Conservation (phyloP, 2,329 filamentous ascomycete genomes). For the Magnaporthiopsis incrustans region DNA sequence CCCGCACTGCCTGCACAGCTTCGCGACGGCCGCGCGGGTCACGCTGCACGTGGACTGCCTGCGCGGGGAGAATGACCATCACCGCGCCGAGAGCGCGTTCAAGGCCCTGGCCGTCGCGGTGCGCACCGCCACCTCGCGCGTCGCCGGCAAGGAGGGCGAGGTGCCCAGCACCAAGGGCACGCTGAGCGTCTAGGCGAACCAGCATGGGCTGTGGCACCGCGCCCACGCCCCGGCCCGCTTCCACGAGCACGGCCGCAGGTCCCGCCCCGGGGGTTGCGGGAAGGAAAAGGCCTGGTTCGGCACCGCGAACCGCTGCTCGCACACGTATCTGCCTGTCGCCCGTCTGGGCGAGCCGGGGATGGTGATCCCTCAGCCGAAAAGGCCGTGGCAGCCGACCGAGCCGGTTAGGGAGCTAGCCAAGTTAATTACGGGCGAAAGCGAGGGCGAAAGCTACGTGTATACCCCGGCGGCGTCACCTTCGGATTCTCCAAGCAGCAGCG, state of each 20-base stretch:
- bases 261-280: background rate
- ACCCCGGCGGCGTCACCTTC: background rate
- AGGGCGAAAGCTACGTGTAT: background rate
- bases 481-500: background rate
- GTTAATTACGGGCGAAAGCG: background rate
- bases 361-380: too few relatives aligned
- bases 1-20: constrained; percentile 89
- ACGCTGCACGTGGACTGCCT: constrained; percentile 95
- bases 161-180: constrained; percentile 96
- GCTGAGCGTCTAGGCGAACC: constrained; percentile 46
- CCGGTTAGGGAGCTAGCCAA: background rate
- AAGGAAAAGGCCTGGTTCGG: background rate
- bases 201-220: background rate
- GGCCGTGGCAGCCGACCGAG: too few relatives aligned
- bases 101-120: constrained; percentile 90
- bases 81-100: constrained; percentile 92
- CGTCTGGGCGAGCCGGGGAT: background rate
- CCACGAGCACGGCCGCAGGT: background rate
- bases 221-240: background rate
- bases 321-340: background rate
- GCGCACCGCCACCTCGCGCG: constrained; percentile 63
- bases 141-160: constrained; percentile 79
- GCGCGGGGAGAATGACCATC: constrained; percentile 88
- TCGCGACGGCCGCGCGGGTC: constrained; percentile 79
- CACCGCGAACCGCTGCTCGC: background rate